A percentile compares a stretch with the other conserved stretches of the same genome.
Evolutionary conservation across 345 rosid genomes (phyloP).

Genomic region (Citrus glauca): DNA sequence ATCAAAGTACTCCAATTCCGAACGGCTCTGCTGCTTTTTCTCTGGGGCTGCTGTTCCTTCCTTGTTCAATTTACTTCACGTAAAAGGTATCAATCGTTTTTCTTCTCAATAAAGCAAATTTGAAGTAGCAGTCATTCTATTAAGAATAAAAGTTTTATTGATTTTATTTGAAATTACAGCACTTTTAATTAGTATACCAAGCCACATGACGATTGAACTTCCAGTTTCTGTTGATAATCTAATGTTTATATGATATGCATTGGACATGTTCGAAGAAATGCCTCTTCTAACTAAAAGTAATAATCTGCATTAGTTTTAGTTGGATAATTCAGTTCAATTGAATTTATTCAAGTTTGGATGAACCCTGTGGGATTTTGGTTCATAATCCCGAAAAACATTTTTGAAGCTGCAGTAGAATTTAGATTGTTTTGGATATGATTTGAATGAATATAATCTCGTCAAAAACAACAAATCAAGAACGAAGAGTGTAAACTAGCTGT

Average conservation of each 20-base stretch:
- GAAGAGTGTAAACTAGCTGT: not conserved
- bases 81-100: not conserved
- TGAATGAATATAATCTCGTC: too few species aligned
- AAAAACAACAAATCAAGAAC: too few species aligned
- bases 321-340: not conserved
- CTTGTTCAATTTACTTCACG: not conserved
- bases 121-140: not conserved
- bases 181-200: too few species aligned
- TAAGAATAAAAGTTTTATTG: too few species aligned
- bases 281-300: not conserved
- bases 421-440: not conserved
- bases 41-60: not conserved
- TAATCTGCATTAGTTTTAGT: not conserved
- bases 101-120: not conserved
- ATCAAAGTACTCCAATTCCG: not conserved
- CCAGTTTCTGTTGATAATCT: too few species aligned
- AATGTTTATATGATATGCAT: too few species aligned
- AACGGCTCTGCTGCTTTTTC: not conserved
- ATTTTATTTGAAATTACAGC: too few species aligned
- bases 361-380: not conserved
- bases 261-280: too few species aligned
- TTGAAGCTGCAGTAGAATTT: not conserved
- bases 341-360: not conserved
- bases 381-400: not conserved
- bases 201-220: too few species aligned